Conservation (phyloP, 2,329 filamentous ascomycete genomes). For the Metarhizium humberi region DNA sequence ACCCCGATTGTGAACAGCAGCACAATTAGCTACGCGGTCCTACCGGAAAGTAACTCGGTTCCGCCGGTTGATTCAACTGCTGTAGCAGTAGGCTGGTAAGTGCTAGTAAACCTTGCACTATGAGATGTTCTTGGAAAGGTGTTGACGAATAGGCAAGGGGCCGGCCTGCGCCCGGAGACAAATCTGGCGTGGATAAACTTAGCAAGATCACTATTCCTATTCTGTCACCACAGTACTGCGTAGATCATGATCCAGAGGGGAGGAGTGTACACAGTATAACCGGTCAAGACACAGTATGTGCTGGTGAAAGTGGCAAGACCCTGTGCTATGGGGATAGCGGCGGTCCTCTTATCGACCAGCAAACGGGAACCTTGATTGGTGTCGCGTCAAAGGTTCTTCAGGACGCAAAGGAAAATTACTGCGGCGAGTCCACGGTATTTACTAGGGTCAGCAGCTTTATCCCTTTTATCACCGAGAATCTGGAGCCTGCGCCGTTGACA, state of each 20-base stretch:
- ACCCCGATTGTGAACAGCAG: neutral
- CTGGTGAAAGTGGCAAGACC: neutral
- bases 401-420: neutral
- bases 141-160: neutral
- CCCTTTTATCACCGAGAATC: neutral
- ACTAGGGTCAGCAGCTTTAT: neutral
- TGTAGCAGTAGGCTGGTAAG: neutral
- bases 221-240: neutral
- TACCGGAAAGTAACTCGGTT: neutral
- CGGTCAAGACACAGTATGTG: neutral
- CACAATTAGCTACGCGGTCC: neutral
- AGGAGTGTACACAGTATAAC: too few relatives aligned
- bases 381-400: neutral
- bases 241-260: neutral
- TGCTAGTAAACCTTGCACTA: neutral
- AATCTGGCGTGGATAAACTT: neutral
- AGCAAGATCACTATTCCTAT: neutral
- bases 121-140: neutral
- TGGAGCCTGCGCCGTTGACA: neutral
- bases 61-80: neutral
- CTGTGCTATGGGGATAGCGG: neutral
- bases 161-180: neutral
- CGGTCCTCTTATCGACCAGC: neutral
- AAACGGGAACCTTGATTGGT: neutral
- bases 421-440: neutral